Percentiles rank a stretch among this genome's conserved stretches.
Evolutionary conservation across 2,329 filamentous ascomycete species (phyloP).

Genomic region (Venturia pyrina): DNA sequence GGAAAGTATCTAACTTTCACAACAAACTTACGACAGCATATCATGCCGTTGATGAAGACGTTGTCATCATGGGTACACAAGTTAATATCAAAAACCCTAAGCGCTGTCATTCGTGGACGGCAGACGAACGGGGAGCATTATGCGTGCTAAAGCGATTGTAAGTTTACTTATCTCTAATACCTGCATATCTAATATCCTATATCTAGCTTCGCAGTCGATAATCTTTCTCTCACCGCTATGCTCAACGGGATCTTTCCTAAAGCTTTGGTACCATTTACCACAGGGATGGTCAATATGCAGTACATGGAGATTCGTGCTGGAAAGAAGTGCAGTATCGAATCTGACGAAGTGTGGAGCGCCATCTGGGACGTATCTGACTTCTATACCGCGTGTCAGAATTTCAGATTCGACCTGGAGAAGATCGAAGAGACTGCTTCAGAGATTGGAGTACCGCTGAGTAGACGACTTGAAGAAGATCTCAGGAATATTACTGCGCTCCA

Average conservation of each 20-base stretch:
- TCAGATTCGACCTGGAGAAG: background rate
- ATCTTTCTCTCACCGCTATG: background rate
- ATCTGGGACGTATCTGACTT: background rate
- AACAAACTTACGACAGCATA: background rate
- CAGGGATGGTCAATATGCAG: background rate
- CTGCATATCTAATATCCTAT: background rate
- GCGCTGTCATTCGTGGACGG: background rate
- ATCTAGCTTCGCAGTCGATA: background rate
- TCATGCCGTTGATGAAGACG: background rate
- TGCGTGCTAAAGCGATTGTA: background rate
- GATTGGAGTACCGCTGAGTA: background rate
- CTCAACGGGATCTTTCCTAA: background rate
- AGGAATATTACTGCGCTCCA: background rate
- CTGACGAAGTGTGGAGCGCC: background rate
- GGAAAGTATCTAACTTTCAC: background rate
- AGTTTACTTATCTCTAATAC: background rate
- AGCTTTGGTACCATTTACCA: background rate
- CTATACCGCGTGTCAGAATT: background rate
- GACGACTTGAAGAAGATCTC: background rate
- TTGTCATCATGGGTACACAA: background rate
- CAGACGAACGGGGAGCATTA: background rate
- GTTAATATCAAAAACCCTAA: background rate
- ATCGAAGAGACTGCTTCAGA: background rate
- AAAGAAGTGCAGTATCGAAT: background rate
- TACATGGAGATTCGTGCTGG: background rate